Evolutionary conservation across 2,329 filamentous ascomycete species (phyloP), one percentile per base, ranked within the genome.

Genomic region (Claviceps humidiphila): DNA sequence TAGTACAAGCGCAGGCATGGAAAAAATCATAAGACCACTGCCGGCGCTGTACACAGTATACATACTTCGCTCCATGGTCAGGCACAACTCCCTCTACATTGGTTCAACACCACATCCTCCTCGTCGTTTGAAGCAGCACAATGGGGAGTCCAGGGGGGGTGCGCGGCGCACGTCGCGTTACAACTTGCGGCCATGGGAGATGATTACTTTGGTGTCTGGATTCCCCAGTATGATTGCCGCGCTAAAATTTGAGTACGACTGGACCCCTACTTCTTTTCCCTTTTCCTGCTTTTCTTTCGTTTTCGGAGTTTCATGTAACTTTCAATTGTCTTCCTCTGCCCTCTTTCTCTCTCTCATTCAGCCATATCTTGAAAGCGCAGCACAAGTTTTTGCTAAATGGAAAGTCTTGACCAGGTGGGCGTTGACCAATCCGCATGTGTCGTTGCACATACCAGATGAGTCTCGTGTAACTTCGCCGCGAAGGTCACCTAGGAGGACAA

Each of bases 41-140:
- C 91, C 91, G 9, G 84, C 90, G 1, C 84, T 96, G 58, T 97
- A 97, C 64, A 89, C 87, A 59, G 94, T 93, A 64, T 97, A 98
- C 66, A 78, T 97, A 16, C 78, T 97, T 39, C 85, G 90, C 20
- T 96, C 91, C 0, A 89, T 84, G 0, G 76, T 89, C 9, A 77
- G 80, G 46, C 82, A 81, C 63, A 75, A 78, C 30, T 81, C 78
- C 2, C 75, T 91, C 30, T 98, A 98, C 67, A 85, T 97, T 51
- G 93, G 93, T 51, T 95, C 88, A 44, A 97, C 93, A 1, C 90
- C 90, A 0, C 82, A 96, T 63, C 91, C 93, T 43, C 81, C 82
- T 1, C 79, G 91, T 54, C 85, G 93, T 14, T 75, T 97, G 24
- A 82, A 81, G 56, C 93, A 97, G 66, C 93, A 98, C 70, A 98